These are phyloP conservation scores for Macrolepiota dolichaula DNA, from an alignment of 768 basidiomycete genomes.

Conservation along the genomic window DNA sequence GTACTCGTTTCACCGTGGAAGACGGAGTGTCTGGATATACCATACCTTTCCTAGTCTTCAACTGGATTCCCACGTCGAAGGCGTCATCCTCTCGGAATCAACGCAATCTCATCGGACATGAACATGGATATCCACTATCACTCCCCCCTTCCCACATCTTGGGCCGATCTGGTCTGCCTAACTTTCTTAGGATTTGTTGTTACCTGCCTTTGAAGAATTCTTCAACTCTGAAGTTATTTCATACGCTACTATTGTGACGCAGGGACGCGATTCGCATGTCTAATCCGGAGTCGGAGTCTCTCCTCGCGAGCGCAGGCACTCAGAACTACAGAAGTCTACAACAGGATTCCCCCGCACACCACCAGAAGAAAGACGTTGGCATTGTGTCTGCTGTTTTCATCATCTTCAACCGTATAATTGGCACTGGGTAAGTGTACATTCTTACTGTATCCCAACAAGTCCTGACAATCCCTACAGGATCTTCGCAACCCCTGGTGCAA, in stretches of 20 bases:
- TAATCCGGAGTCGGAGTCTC: neutral
- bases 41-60: neutral
- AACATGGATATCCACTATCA: neutral
- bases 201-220: neutral
- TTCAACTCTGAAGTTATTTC: neutral
- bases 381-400: constrained; percentile 31
- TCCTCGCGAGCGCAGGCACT: neutral
- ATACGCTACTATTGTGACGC: neutral
- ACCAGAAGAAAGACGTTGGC: constrained; percentile 18
- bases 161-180: too few relatives aligned
- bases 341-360: neutral
- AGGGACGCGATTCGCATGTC: neutral
- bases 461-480: constrained; percentile 19
- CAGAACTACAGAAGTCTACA: neutral
- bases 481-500: constrained; percentile 40
- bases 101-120: neutral
- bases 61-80: neutral
- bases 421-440: constrained; percentile 26
- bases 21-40: too few relatives aligned
- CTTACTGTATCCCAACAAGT: neutral
- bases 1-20: too few relatives aligned
- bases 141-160: neutral
- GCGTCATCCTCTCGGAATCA: neutral
- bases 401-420: constrained; percentile 36
- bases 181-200: neutral